Base-by-base conservation (phyloP, 106 monocot genomes). In the Acorus gramineus region DNA sequence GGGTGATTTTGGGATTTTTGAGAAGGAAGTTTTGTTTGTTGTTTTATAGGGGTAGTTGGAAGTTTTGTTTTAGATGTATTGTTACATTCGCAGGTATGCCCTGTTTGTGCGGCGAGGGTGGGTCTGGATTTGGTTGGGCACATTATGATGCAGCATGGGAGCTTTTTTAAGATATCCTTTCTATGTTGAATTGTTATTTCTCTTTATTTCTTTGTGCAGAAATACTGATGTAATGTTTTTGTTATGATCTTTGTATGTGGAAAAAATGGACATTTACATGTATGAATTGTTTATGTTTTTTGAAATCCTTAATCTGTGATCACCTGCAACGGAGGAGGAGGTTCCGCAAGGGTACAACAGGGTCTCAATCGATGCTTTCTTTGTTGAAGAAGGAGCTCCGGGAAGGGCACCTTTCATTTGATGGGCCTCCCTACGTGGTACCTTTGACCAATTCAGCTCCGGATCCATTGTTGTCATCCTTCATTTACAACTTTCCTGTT, bases 381-480 rank as follows among this genome's bases (percentile, higher is more conserved):
- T 72, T 87, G 51, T 79, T 96, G 60, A 87, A 82, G 63, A 96
- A 87, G 52, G 95, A 96, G 71, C 69, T 83, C 50, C 72, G 81
- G 60, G 89, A 89, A 63, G 93, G 83, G 52, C 80, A 79, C 65
- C 47, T 90, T 7, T 90, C 85, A 62, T 68, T 96, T 42, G 80
- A 76, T 11, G 90, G 85, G 58, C 81, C 81, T 54, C 66, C 85
- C 47, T 77, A 69, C 28, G 45, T 61, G 42, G 55, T 64, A 53
- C 50, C 84, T 74, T 50, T 84, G 42, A 55, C 78, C 2, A 60
- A 66, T 55, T 65, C 84, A 12, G 77, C 83, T 52, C 70, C 84
- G 63, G 94, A 94, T 80, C 94, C 94, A 62, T 78, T 89, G 57
- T 67, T 94, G 7, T 84, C 86, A 42, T 94, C 94, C 11, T 71